phyloP scores from a whole-genome alignment of 345 rosid species.

The Iberis pinnata region DNA sequence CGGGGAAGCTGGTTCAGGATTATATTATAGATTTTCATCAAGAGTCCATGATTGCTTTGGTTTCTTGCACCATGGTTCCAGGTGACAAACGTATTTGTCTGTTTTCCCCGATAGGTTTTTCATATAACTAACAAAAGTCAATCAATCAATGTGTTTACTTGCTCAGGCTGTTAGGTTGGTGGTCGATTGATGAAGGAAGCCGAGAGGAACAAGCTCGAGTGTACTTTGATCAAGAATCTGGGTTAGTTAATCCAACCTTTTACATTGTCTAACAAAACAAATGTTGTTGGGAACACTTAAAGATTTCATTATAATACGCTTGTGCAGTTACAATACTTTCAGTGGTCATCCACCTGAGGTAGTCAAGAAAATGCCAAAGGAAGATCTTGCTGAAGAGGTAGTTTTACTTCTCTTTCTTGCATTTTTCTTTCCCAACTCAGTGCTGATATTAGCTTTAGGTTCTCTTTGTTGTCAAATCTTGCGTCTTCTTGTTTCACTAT shows the following conservation, averaged over 20 bases:
- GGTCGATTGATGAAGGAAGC: conserved; percentile 98
- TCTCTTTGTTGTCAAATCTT: conserved; percentile 4
- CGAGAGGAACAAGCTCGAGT: conserved; percentile 86
- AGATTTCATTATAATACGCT: conserved; percentile 3
- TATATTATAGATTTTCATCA: conserved; percentile 65
- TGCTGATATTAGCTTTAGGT: conserved; percentile 3
- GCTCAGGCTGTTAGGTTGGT: conserved; percentile 93
- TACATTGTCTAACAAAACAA: neutral
- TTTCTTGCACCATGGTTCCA: conserved; percentile 92
- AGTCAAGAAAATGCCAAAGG: conserved; percentile 94
- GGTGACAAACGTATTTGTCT: conserved; percentile 39
- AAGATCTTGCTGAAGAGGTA: conserved; percentile 97
- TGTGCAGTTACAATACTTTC: conserved; percentile 84
- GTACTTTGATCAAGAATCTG: conserved; percentile 55
- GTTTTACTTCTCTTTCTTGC: conserved; percentile 4
- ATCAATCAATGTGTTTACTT: neutral
- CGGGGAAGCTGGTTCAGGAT: conserved; percentile 64
- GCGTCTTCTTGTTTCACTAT: conserved; percentile 7
- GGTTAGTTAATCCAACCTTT: conserved; percentile 40
- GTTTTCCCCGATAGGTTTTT: neutral
- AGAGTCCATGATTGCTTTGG: conserved; percentile 74
- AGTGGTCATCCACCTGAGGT: conserved; percentile 91
- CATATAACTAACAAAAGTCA: conserved; percentile 1
- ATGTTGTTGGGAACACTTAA: neutral
- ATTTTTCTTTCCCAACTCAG: neutral